Evolutionary conservation across 805 yeast genomes (phyloP).

Genomic region (Kodamaea leandrae): DNA sequence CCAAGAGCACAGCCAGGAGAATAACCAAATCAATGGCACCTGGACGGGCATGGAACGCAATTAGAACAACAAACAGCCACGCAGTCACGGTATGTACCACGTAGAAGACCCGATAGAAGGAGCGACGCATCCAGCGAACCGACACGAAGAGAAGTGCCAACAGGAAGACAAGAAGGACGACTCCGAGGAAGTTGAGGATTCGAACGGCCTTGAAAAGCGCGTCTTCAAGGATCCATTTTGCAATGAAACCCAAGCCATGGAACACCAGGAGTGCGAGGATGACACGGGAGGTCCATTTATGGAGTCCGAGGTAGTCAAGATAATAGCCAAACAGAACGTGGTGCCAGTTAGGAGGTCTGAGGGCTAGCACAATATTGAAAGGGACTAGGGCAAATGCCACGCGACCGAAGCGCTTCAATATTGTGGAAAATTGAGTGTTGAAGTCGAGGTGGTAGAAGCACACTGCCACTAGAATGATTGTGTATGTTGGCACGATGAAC

Average conservation of each 20-base stretch:
- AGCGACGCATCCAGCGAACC: constrained; percentile 47
- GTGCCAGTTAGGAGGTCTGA: constrained; percentile 47
- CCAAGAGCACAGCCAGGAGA: constrained; percentile 23
- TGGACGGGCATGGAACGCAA: constrained; percentile 69
- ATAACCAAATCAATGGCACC: constrained; percentile 45
- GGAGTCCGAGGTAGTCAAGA: constrained; percentile 53
- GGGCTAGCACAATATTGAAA: constrained; percentile 51
- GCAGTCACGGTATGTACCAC: constrained; percentile 53
- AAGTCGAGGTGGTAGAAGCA: constrained; percentile 31
- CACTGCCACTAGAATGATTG: constrained; percentile 25
- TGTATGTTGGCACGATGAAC: constrained; percentile 36
- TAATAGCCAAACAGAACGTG: constrained; percentile 40
- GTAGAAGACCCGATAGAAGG: constrained; percentile 53
- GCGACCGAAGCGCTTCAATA: constrained; percentile 61
- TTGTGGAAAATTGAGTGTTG: constrained; percentile 25
- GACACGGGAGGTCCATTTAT: constrained; percentile 69
- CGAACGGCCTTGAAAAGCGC: constrained; percentile 32
- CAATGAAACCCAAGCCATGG: constrained; percentile 54
- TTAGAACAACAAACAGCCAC: constrained; percentile 42
- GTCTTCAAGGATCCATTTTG: constrained; percentile 46
- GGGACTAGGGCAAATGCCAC: constrained; percentile 58
- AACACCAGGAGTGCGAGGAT: constrained; percentile 43
- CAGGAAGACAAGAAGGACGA: constrained; percentile 38
- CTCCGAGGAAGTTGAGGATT: constrained; percentile 51
- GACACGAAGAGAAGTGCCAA: constrained; percentile 44